These are phyloP conservation scores for Cercophora samala DNA, from an alignment of 495 filamentous ascomycete species.

Conservation along the genomic window DNA sequence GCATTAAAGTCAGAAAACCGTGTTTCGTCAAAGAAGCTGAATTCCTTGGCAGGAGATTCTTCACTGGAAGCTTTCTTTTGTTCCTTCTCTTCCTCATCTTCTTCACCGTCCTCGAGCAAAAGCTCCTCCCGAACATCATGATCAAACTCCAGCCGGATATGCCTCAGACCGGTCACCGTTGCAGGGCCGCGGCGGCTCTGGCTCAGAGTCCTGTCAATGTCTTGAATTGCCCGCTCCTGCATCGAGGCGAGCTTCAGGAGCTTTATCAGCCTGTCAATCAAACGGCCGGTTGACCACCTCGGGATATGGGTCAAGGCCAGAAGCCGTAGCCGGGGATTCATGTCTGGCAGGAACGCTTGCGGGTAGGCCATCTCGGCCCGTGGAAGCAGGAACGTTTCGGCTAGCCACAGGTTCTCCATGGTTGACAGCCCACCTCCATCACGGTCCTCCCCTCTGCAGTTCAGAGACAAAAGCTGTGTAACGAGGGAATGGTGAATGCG, in stretches of 20 bases:
- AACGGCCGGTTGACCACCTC: constrained; percentile 37
- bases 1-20: constrained; percentile 22
- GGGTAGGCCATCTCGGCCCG: constrained; percentile 40
- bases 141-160: constrained; percentile 45
- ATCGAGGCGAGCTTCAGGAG: constrained; percentile 40
- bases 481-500: constrained; percentile 50
- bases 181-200: constrained; percentile 25
- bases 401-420: constrained; percentile 30
- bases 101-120: constrained; percentile 21
- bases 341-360: constrained; percentile 41
- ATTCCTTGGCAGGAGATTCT: constrained; percentile 29
- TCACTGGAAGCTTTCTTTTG: constrained; percentile 23
- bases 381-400: constrained; percentile 38
- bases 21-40: constrained; percentile 34
- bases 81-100: constrained; percentile 22
- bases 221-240: constrained; percentile 39
- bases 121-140: constrained; percentile 34
- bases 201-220: constrained; percentile 2
- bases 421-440: constrained; percentile 22
- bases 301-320: constrained; percentile 43
- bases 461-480: constrained; percentile 40
- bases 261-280: constrained; percentile 35
- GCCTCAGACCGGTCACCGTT: constrained; percentile 38
- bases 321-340: constrained; percentile 44
- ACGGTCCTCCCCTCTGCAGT: background rate